Base-by-base conservation (phyloP, 148 eudicot species). In the Amaranthus palmeri region DNA sequence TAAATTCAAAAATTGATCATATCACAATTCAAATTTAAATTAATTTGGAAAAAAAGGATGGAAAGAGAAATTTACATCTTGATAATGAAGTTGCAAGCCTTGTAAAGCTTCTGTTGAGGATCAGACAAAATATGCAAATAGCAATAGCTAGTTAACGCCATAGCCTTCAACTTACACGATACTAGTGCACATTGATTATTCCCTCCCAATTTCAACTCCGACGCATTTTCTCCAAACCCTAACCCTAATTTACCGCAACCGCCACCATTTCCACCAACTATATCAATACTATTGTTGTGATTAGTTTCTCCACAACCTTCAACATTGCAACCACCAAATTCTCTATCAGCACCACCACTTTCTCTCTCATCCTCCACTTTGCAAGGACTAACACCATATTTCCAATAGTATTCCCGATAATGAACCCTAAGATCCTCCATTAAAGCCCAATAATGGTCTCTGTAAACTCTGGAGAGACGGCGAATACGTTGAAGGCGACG, bases 111-210 rank as follows among this genome's bases (percentile, higher is more conserved):
- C 70, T 87, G 91, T 11, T 78, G 73, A 7, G 86, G 77, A 59
- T 87, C 91, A 53, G 84, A 79, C 4, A 87, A 70, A 8, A 87
- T 87, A 72, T 87, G 91, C 62, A 81, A 47, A 62, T 78, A 77
- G 42, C 91, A 87, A 58, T 81, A 85, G 43, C 62, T 76, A 2
- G 91, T 87, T 60, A 87, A 69, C 3, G 88, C 82, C 91, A 87
- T 87, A 1, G 88, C 88, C 82, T 87, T 87, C 60, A 74, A 55
- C 71, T 75, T 76, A 69, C 88, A 87, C 41, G 82, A 83, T 0
- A 83, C 57, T 54, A 73, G 82, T 18, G 75, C 71, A 69, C 91
- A 87, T 49, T 46, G 73, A 66, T 72, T 51, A 61, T 67, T 58
- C 42, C 80, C 79, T 55, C 44, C 69, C 55, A 75, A 41, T 25